Conservation (phyloP, 2,329 filamentous ascomycete species). For the Allantophomopsis cytisporea region DNA sequence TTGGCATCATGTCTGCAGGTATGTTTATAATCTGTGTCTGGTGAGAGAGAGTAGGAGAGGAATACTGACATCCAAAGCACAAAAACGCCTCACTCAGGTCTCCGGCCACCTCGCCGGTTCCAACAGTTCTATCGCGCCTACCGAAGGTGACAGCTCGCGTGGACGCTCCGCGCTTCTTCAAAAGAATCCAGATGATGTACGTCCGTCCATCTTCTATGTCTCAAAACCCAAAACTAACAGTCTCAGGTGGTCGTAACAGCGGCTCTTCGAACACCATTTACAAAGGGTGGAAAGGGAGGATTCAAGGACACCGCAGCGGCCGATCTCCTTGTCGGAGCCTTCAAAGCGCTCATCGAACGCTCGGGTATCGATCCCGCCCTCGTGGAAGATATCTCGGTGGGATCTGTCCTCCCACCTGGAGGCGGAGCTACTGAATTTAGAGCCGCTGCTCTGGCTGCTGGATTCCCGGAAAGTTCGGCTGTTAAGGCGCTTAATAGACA, state of each 20-base stretch:
- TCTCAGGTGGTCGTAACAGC: constrained; percentile 74
- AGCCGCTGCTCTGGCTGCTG: constrained; percentile 78
- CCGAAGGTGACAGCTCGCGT: constrained; percentile 3
- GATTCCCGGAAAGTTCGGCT: constrained; percentile 76
- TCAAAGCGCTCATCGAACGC: constrained; percentile 69
- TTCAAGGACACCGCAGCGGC: constrained; percentile 90
- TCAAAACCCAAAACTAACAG: constrained; percentile 12
- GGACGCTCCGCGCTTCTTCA: constrained; percentile 31
- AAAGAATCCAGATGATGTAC: constrained; percentile 55
- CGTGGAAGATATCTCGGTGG: constrained; percentile 88
- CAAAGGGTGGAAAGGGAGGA: constrained; percentile 81
- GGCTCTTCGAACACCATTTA: constrained; percentile 82
- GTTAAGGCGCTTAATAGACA: constrained; percentile 85
- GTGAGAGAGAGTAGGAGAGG: too few relatives aligned
- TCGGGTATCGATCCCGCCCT: constrained; percentile 79
- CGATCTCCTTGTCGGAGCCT: constrained; percentile 73
- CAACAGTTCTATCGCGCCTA: constrained; percentile 13
- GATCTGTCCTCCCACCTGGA: constrained; percentile 80
- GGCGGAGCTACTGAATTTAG: constrained; percentile 96
- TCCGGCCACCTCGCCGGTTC: constrained; percentile 42
- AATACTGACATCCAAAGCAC: constrained; percentile 10
- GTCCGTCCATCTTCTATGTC: constrained; percentile 7
- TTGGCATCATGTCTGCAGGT: constrained; percentile 3
- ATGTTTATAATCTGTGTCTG: neutral
- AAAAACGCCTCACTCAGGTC: constrained; percentile 31